A percentile compares a stretch with the other conserved stretches of the same genome.
phyloP scores from a whole-genome alignment of 2,329 filamentous ascomycete genomes.

The Fusarium tupiense region DNA sequence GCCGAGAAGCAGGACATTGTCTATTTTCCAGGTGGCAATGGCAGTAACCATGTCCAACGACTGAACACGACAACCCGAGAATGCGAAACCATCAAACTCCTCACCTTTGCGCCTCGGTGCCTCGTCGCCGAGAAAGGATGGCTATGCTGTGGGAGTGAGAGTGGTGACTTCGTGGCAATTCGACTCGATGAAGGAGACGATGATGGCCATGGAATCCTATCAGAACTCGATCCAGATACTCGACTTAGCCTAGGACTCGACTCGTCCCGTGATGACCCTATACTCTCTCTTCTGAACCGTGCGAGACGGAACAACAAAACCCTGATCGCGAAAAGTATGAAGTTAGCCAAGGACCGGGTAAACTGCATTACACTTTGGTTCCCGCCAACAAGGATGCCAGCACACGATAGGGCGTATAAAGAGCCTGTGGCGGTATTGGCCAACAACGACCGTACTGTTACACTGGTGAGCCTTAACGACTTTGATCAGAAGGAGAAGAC shows the following conservation, averaged over 20 bases:
- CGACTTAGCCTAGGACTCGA: constrained; percentile 46
- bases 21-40: constrained; percentile 83
- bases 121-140: constrained; percentile 87
- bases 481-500: constrained; percentile 56
- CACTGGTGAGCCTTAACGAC: constrained; percentile 79
- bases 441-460: constrained; percentile 92
- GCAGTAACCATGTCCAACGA: constrained; percentile 71
- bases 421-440: constrained; percentile 75
- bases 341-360: constrained; percentile 68
- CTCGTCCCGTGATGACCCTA: constrained; percentile 47
- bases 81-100: constrained; percentile 76
- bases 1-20: constrained; percentile 79
- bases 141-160: constrained; percentile 89
- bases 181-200: constrained; percentile 61
- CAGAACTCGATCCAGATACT: constrained; percentile 49
- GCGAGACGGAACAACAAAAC: constrained; percentile 55
- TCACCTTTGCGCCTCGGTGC: constrained; percentile 82
- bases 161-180: constrained; percentile 87
- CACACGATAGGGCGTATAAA: constrained; percentile 54
- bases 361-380: constrained; percentile 75
- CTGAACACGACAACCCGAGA: constrained; percentile 75
- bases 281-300: constrained; percentile 51
- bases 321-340: constrained; percentile 61
- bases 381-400: constrained; percentile 51
- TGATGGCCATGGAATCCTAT: constrained; percentile 38